Evolutionary conservation across 257 asterid genomes (phyloP), one percentile per base, ranked within the genome.

Genomic region (Petunia secreta): DNA sequence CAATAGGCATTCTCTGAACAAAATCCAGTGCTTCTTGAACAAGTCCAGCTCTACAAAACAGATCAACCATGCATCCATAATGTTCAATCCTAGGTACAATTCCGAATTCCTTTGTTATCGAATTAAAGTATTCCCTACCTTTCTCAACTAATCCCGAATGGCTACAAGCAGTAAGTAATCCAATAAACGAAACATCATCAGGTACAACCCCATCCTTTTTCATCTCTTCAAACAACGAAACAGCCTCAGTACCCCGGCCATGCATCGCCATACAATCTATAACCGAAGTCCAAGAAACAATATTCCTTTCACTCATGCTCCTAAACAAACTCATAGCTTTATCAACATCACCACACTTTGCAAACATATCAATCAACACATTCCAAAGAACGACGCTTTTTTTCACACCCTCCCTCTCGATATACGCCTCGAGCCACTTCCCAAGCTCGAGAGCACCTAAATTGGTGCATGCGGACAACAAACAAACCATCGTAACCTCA

Each of bases 21-120:
- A 92, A 91, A 50, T 82, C 90, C 54, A 92, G 43, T 41, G 97
- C 97, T 60, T 91, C 92, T 69, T 88, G 82, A 0, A 91, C 86
- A 71, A 79, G 85, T 50, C 97, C 98, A 5, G 90, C 94, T 81
- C 97, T 79, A 86, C 97, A 82, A 13, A 94, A 78, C 86, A 94
- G 74, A 88, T 94, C 97, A 81, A 92, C 95, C 93, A 94, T 88
- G 74, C 98, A 94, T 37, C 97, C 98, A 25, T 92, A 94, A 77
- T 94, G 98, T 89, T 91, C 97, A 6, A 94, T 90, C 83, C 90
- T 88, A 6, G 97, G 93, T 16, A 63, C 76, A 78, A 94, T 88
- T 13, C 86, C 85, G 59, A 83, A 89, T 75, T 89, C 92, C 25
- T 85, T 88, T 71, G 85, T 71, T 97, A 94, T 94, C 0, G 81